Percentiles rank a stretch among this genome's conserved stretches.
Conservation (phyloP, 208 protist genomes). For the Angomonas deanei region DNA sequence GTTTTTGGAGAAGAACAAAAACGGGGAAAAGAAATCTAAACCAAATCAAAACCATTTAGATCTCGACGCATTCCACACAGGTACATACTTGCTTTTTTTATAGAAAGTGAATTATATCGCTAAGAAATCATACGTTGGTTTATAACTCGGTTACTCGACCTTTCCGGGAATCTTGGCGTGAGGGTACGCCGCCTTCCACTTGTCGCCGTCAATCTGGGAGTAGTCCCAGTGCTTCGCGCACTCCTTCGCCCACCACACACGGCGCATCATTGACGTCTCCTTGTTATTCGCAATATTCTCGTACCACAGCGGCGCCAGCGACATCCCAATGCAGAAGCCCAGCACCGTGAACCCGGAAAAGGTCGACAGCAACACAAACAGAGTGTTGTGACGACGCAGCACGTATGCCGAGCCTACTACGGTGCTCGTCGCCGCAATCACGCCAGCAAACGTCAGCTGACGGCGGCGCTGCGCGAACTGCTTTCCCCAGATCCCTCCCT, state of each 20-base stretch:
- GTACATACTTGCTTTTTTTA: no score
- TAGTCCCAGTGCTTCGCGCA: conserved; percentile 88
- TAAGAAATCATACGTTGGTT: neutral
- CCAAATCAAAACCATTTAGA: neutral
- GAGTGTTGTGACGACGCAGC: conserved; percentile 63
- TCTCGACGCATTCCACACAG: no score
- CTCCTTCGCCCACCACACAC: conserved; percentile 91
- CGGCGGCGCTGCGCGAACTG: conserved; percentile 73
- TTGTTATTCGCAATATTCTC: conserved; percentile 79
- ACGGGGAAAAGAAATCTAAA: neutral
- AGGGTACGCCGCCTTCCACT: conserved; percentile 56
- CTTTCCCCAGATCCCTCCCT: conserved; percentile 76
- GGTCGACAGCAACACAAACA: conserved; percentile 77
- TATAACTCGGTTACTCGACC: conserved; percentile 17
- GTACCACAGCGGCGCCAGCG: conserved; percentile 60
- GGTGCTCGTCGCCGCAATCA: conserved; percentile 29
- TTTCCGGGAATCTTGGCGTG: conserved; percentile 28
- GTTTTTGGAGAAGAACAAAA: neutral
- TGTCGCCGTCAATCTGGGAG: conserved; percentile 60
- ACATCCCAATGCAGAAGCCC: conserved; percentile 74
- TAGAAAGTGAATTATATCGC: no score
- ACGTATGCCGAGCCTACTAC: conserved; percentile 59
- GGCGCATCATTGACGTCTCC: conserved; percentile 90
- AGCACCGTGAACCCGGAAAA: conserved; percentile 75
- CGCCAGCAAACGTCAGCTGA: conserved; percentile 68